Base-by-base conservation (phyloP, 805 yeast genomes). In the Starmera amethionina region DNA sequence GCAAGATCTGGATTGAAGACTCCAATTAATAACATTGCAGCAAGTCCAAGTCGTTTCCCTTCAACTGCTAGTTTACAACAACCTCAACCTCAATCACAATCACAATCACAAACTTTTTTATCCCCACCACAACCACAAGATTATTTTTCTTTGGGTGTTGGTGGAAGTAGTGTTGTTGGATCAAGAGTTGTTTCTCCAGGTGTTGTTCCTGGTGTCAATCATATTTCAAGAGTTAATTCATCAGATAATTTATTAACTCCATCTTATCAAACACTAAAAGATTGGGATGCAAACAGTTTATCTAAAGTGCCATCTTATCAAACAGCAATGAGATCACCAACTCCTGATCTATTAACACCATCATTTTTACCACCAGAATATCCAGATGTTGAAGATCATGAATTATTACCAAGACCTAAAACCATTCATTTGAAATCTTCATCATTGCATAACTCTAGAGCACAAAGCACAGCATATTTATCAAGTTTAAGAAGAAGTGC, bases 261-360 rank as follows among this genome's bases (percentile, higher is more conserved):
- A 28, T 34, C 16, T 12, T 16, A 30, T 11, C 11, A n/a, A 6
- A 34, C 34, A 32, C 39, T 35, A 7, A 52, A 54, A 12, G 71
- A 64, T 27, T 64, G 70, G 68, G 71, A 72, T 42, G 44, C 68
- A 3, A 56, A 58, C 6, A 59, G 66, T 3, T 48, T 86, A 46
- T 77, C 82, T 16, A 65, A 76, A 37, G 96, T 90, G 7, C 97
- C 97, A 0, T 78, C 95, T 0, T 90, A 90, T 59, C 72, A 71
- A 8, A 79, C 83, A 29, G 97, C 97, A 0, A 60, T 88, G 58
- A 74, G 73, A 50, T 59, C 74, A 3, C 78, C 70, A 36, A 63
- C 61, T 6, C 60, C 69, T 10, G 72, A 65, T 16, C 76, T 73
- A 39, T 60, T 81, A 22, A 79, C 96, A 2, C 97, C 97, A 1